These are phyloP conservation scores for Populus ilicifolia DNA, from an alignment of 345 rosid genomes.

Conservation along the genomic window DNA sequence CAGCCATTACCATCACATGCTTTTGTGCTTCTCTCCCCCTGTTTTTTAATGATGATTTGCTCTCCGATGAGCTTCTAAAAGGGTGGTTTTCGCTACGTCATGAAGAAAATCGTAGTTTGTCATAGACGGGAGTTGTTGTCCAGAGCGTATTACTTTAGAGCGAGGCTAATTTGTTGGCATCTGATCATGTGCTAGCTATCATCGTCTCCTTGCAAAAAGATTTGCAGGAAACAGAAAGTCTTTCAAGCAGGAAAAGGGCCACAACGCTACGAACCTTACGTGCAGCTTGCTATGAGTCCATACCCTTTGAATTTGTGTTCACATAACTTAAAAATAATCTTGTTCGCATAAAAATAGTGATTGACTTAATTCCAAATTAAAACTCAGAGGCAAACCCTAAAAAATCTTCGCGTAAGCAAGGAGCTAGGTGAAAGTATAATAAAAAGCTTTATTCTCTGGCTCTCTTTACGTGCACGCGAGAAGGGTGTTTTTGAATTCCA, in stretches of 20 bases:
- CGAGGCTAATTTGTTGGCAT: not conserved
- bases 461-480: conserved; percentile 37
- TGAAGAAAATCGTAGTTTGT: not conserved
- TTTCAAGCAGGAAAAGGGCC: not conserved
- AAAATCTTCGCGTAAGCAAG: too few species aligned
- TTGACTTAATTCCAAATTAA: too few species aligned
- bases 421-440: too few species aligned
- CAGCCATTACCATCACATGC: not conserved
- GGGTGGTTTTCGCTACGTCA: not conserved
- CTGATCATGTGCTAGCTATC: not conserved
- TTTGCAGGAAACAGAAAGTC: not conserved
- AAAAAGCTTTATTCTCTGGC: not conserved
- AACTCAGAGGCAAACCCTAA: too few species aligned
- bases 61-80: not conserved
- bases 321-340: too few species aligned
- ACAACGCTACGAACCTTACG: not conserved
- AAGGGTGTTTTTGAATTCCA: conserved; percentile 13
- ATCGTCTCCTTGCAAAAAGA: not conserved
- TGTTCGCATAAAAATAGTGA: too few species aligned
- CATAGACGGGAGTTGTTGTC: conserved; percentile 9
- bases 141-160: too few species aligned
- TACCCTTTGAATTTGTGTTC: too few species aligned
- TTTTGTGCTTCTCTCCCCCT: not conserved
- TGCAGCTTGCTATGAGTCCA: too few species aligned
- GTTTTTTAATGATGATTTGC: not conserved